phyloP scores from a whole-genome alignment of 176 grass and related monocot species.

The Musa troglodytarum region DNA sequence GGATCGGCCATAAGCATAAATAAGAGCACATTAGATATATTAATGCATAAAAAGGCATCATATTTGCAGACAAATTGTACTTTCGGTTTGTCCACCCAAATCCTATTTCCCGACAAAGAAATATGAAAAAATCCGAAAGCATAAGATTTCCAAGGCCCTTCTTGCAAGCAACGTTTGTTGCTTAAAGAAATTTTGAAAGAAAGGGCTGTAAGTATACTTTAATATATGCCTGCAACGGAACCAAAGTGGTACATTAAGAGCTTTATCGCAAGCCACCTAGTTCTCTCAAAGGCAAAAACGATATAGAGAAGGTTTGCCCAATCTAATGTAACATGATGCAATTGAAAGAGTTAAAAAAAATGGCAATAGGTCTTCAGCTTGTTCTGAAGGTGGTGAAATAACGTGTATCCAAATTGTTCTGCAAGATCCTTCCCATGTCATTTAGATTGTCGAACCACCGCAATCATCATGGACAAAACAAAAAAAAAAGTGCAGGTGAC shows the following conservation, averaged over 20 bases:
- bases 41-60: not conserved
- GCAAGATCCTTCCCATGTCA: no score
- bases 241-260: slow-evolving; percentile 21
- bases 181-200: not conserved
- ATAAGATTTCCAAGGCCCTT: slow-evolving; percentile 8
- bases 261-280: slow-evolving; percentile 2
- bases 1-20: not conserved
- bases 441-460: no score
- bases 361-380: no score
- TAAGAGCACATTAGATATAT: not conserved
- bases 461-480: no score
- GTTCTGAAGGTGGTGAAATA: no score
- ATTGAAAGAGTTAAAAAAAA: no score
- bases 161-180: not conserved
- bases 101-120: not conserved
- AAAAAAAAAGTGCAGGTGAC: no score
- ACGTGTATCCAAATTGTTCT: no score
- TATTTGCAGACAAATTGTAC: no score
- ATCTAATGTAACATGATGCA: no score
- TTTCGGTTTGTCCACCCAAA: not conserved
- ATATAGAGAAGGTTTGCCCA: no score
- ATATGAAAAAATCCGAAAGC: not conserved
- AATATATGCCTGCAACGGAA: slow-evolving; percentile 33
- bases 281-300: slow-evolving; percentile 23
- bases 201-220: not conserved